These are phyloP conservation scores for Zoysia pacifica DNA, from an alignment of 176 grass and related monocot genomes.

Conservation along the genomic window DNA sequence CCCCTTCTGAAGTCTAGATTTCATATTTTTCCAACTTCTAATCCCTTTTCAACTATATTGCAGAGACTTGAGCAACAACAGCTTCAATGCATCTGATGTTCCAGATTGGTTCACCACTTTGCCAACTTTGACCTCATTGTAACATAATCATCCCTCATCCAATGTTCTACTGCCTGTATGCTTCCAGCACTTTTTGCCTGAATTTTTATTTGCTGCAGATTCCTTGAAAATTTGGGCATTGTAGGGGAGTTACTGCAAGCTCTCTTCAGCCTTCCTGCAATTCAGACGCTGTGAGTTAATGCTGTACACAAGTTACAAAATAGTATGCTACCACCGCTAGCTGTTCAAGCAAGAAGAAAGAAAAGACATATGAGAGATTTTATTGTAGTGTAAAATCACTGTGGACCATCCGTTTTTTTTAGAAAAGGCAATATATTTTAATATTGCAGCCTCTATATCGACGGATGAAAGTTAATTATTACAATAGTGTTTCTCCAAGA, in stretches of 20 bases:
- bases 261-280: constrained; percentile 58
- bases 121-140: constrained; percentile 76
- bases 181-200: constrained; percentile 20
- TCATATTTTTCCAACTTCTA: not conserved
- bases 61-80: constrained; percentile 91
- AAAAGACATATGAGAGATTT: no score
- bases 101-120: constrained; percentile 72
- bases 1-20: not conserved
- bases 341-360: constrained; percentile 7
- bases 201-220: constrained; percentile 43
- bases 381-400: no score
- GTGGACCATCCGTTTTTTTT: no score
- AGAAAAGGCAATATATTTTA: no score
- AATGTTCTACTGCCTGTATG: not conserved
- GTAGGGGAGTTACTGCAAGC: constrained; percentile 51
- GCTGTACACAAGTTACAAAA: not conserved
- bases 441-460: no score
- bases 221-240: constrained; percentile 55
- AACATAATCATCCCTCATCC: not conserved
- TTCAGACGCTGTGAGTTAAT: constrained; percentile 79
- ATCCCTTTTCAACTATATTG: not conserved
- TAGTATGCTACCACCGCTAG: not conserved
- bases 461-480: no score
- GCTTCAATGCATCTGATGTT: constrained; percentile 60
- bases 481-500: no score